Base-by-base conservation (phyloP, 2,329 filamentous ascomycete species). In the Sporothrix humicola region DNA sequence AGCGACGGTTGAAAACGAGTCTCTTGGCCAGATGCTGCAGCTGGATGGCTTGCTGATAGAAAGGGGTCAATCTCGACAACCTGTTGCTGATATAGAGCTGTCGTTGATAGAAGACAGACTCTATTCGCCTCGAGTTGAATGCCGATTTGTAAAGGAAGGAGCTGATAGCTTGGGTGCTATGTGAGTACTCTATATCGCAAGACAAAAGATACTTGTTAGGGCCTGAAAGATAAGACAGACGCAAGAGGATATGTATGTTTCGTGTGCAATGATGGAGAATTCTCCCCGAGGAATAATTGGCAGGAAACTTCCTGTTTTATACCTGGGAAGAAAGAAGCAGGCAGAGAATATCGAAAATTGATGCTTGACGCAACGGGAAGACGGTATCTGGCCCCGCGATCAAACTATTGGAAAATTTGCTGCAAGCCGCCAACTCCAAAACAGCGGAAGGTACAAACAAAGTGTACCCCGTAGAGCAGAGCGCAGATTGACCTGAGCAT, bases 391-490 rank as follows among this genome's bases (percentile, higher is more conserved):
- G 61, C 71, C 61, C 50, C 61, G 68, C 71, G 71, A 56, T 63
- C 13, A 52, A 17, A 6, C 17, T 17, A 72, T n/a, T n/a, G 61
- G 37, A 31, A 66, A 50, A 72, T 58, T 66, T 66, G 59, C 70
- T 48, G 48, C 48, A 66, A 12, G 13, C 66, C 65, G 65, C 13
- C 50, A 37, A 10, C 26, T 15, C 10, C 13, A 52, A 52, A 20
- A 6, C 12, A 37, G 31, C 31, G 31, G 31, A 37, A 37, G 2
- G 61, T n/a, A 48, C 7, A 42, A 23, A 20, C 9, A 23, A 52
- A 44, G 42, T n/a, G 26, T 26, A 31, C 23, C n/a, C 7, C 23
- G 42, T 37, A 50, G 13, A 44, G 23, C 12, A 26, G 3, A 15
- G 31, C 58, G 54, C 17, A 63, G 17, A 12, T 52, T 13, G 8